phyloP scores from a whole-genome alignment of 73 alveolate species.

The Paramecium bursaria region DNA sequence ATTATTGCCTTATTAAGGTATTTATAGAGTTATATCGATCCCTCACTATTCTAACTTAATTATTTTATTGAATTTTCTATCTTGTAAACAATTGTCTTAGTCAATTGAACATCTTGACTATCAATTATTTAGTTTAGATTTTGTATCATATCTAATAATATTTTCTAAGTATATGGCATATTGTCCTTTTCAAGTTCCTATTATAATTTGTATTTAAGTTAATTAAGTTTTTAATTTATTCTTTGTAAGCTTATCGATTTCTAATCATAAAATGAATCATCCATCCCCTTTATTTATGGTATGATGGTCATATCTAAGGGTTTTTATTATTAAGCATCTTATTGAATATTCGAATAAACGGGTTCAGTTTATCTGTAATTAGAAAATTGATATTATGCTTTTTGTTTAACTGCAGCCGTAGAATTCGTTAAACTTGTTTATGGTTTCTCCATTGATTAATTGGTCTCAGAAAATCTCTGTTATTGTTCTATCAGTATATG shows the following conservation, averaged over 20 bases:
- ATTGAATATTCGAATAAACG: too few relatives aligned
- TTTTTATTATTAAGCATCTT: background rate
- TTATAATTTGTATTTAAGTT: background rate
- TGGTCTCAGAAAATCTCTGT: too few relatives aligned
- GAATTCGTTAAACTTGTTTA: too few relatives aligned
- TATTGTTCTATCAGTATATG: too few relatives aligned
- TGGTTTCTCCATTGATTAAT: too few relatives aligned
- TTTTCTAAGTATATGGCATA: constrained; percentile 44
- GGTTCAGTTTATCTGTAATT: too few relatives aligned
- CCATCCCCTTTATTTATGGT: background rate
- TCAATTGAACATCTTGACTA: constrained; percentile 16
- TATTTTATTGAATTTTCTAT: constrained; percentile 6
- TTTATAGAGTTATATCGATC: constrained; percentile 30
- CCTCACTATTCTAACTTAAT: constrained; percentile 26
- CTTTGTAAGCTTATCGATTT: constrained; percentile 14
- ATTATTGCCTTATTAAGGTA: constrained; percentile 14
- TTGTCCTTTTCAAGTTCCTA: constrained; percentile 31
- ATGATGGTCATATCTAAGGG: constrained; percentile 19
- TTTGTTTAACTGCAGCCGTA: too few relatives aligned
- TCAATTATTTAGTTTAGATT: background rate
- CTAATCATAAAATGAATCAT: constrained; percentile 40
- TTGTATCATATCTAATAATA: constrained; percentile 11
- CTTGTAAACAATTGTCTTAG: background rate
- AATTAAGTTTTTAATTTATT: background rate
- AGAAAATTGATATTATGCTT: too few relatives aligned